Conservation (phyloP, 768 basidiomycete genomes). For the Russula earlei region DNA sequence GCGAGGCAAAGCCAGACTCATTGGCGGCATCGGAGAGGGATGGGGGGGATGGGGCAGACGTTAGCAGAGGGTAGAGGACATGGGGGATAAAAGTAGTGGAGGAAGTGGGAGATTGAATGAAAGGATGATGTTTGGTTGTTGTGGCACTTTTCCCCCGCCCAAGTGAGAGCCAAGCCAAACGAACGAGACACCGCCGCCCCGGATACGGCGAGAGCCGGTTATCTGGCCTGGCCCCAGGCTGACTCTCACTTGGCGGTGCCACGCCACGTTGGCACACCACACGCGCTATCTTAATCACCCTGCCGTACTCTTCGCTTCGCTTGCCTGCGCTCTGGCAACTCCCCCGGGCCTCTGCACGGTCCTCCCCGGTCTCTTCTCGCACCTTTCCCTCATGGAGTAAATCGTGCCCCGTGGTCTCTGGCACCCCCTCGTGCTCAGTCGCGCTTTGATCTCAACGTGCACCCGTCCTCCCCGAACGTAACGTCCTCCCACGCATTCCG, state of each 20-base stretch:
- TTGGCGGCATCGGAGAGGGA: not conserved
- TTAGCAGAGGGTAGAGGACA: slow-evolving; percentile 11
- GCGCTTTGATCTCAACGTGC: not conserved
- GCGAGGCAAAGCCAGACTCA: slow-evolving; percentile 10
- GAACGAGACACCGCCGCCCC: not conserved
- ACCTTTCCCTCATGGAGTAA: not conserved
- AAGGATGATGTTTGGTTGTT: slow-evolving; percentile 5
- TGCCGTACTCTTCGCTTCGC: no score
- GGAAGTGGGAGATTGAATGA: not conserved
- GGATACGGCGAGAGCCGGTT: not conserved
- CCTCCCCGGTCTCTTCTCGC: not conserved
- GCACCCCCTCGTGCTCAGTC: slow-evolving; percentile 10
- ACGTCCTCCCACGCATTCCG: not conserved
- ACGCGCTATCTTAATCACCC: no score
- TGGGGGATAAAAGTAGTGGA: not conserved
- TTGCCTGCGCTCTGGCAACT: no score
- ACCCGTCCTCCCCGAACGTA: not conserved
- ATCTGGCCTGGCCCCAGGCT: not conserved
- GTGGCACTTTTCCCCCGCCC: no score
- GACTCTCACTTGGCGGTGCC: not conserved
- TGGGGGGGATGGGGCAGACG: not conserved
- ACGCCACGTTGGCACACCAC: no score
- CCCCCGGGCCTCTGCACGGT: no score
- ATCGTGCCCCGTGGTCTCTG: not conserved
- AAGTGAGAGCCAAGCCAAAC: not conserved